A percentile compares a stretch with the other conserved stretches of the same genome.
phyloP scores from a whole-genome alignment of 1,284 basidiomycete species.

The Fistulina hepatica region DNA sequence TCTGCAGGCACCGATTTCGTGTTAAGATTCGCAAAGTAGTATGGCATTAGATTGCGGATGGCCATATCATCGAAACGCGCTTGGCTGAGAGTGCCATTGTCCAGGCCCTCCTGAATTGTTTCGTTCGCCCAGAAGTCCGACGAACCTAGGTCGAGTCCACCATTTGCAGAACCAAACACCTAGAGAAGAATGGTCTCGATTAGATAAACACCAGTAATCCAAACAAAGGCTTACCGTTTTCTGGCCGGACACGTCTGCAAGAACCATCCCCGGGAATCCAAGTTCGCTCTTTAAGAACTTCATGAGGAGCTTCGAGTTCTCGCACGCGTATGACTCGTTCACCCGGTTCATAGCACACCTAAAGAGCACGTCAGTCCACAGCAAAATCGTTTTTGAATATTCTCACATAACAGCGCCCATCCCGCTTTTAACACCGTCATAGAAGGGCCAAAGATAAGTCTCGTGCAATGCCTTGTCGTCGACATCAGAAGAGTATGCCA shows the following conservation, averaged over 20 bases:
- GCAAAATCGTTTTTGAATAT: no score
- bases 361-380: no score
- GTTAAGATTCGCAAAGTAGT: conserved; percentile 62
- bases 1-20: background rate
- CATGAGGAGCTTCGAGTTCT: conserved; percentile 68
- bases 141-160: no score
- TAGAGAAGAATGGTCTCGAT: conserved; percentile 45
- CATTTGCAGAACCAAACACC: no score
- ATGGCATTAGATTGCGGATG: conserved; percentile 35
- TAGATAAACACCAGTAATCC: conserved; percentile 47
- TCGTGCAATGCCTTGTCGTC: conserved; percentile 73
- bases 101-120: no score
- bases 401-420: no score
- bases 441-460: no score
- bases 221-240: conserved; percentile 18
- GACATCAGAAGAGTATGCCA: no score
- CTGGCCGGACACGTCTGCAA: background rate
- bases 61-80: conserved; percentile 56
- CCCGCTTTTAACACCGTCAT: no score
- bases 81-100: conserved; percentile 35
- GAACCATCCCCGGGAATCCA: conserved; percentile 66
- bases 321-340: conserved; percentile 73
- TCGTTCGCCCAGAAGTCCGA: no score
- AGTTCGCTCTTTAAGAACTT: conserved; percentile 70
- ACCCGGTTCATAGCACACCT: no score